Base-by-base conservation (phyloP, 345 rosid species). In the Eucalyptus paniculata region DNA sequence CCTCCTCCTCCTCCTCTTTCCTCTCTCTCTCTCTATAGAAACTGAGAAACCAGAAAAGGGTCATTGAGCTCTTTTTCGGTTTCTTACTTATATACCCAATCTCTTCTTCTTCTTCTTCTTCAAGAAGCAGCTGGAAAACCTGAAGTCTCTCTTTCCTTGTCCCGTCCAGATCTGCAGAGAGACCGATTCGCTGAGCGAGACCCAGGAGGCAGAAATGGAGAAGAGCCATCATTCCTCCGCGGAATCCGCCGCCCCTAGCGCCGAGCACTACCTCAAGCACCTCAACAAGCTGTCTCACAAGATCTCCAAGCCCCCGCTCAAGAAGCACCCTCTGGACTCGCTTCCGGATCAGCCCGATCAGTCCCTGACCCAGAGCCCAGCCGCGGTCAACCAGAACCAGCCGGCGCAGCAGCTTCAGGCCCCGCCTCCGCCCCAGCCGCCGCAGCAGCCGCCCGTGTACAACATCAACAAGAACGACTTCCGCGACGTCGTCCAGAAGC, bases 401-500 rank as follows among this genome's bases (percentile, higher is more conserved):
- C 85, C 85, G 47, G 47, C 26, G 47, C 85, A 40, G 42, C 85
- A 77, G 42, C 85, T 77, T 23, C 85, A 40, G 44, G 30, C 89
- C 12, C 90, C 91, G 3, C 94, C 72, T 23, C 94, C 77, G 24
- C 89, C 88, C 82, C 81, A 69, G 87, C 87, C 15, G 91, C 89
- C 89, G 77, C 89, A 88, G 86, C 93, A 90, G 32, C 83, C 99
- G 3, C 99, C 99, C 9, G 99, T 98, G 37, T 98, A 96, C 92
- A 98, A 97, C 88, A 98, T 98, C 92, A 98, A 96, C 93, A 97
- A 97, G 91, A 95, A 90, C 90, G 99, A 98, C 92, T 98, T 97
- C 93, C 91, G 99, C 34, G 97, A 98, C 87, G 97, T 98, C 82
- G 99, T 98, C 32, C 99, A 98, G 94, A 96, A 94, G 92, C 96